Conservation (phyloP, 805 yeast genomes). For the Candida boidinii region DNA sequence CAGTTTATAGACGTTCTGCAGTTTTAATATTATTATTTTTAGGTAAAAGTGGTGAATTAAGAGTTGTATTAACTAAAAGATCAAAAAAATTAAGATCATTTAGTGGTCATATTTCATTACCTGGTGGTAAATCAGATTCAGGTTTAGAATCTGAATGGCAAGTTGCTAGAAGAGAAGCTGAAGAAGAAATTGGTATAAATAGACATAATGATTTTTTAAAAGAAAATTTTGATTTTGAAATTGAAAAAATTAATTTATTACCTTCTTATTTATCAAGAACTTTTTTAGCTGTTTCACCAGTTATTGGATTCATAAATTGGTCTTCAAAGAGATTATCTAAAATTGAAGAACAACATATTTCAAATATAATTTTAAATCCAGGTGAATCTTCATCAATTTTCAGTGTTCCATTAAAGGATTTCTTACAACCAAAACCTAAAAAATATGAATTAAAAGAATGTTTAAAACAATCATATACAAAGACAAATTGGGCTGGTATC, state of each 20-base stretch:
- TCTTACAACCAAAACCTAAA: slow-evolving; percentile 28
- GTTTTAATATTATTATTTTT: slow-evolving; percentile 69
- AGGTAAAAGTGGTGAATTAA: slow-evolving; percentile 64
- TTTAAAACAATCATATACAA: slow-evolving; percentile 23
- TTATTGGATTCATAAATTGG: slow-evolving; percentile 55
- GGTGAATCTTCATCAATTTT: slow-evolving; percentile 70
- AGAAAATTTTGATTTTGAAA: slow-evolving; percentile 39
- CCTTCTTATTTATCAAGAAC: slow-evolving; percentile 83
- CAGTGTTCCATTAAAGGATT: slow-evolving; percentile 61
- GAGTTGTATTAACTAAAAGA: slow-evolving; percentile 74
- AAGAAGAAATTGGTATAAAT: slow-evolving; percentile 78
- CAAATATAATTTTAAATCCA: slow-evolving; percentile 47
- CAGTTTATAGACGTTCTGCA: slow-evolving; percentile 63
- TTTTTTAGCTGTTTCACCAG: slow-evolving; percentile 75
- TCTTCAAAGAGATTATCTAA: slow-evolving; percentile 17
- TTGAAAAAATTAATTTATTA: slow-evolving; percentile 53
- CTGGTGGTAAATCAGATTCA: slow-evolving; percentile 87
- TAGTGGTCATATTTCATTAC: slow-evolving; percentile 86
- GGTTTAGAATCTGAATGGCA: slow-evolving; percentile 59
- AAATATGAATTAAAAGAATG: slow-evolving; percentile 23
- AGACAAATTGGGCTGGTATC: slow-evolving; percentile 62
- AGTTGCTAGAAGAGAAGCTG: slow-evolving; percentile 75
- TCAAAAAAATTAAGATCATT: slow-evolving; percentile 61
- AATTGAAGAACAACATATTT: slow-evolving; percentile 22
- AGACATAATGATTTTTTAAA: slow-evolving; percentile 34